Percentiles rank a stretch among this genome's conserved stretches.
Evolutionary conservation across 495 filamentous ascomycete species (phyloP).

Genomic region (Penicillium salamii): DNA sequence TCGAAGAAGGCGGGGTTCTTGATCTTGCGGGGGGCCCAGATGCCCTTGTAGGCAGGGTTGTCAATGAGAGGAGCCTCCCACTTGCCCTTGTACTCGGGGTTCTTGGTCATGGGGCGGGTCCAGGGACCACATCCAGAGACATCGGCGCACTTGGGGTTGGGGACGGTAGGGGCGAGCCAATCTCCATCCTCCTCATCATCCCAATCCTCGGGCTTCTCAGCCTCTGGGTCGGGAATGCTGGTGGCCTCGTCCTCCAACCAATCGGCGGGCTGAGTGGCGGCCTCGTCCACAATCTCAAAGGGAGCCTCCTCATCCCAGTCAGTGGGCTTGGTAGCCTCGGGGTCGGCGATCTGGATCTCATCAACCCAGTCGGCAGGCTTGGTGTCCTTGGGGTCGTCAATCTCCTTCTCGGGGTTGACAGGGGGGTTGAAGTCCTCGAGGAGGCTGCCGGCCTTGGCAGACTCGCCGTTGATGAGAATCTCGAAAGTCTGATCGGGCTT

Average conservation of each 20-base stretch:
- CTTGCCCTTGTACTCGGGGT: slow-evolving; percentile 98
- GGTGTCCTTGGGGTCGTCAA: slow-evolving; percentile 91
- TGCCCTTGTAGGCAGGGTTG: slow-evolving; percentile 98
- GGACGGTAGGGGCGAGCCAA: slow-evolving; percentile 89
- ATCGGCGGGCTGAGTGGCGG: slow-evolving; percentile 86
- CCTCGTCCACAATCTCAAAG: slow-evolving; percentile 91
- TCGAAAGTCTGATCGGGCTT: slow-evolving; percentile 92
- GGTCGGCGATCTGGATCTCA: slow-evolving; percentile 83
- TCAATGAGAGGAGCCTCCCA: slow-evolving; percentile 93
- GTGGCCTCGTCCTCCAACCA: slow-evolving; percentile 93
- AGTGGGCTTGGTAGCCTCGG: slow-evolving; percentile 90
- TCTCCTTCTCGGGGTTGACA: slow-evolving; percentile 94
- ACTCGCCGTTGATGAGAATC: slow-evolving; percentile 85
- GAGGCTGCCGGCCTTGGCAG: slow-evolving; percentile 82
- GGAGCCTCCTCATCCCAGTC: slow-evolving; percentile 99
- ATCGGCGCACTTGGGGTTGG: slow-evolving; percentile 95
- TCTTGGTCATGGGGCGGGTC: slow-evolving; percentile 88
- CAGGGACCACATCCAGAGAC: slow-evolving; percentile 93
- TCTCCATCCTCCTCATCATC: slow-evolving; percentile 99
- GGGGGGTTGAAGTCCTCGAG: slow-evolving; percentile 91
- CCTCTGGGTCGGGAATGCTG: slow-evolving; percentile 89
- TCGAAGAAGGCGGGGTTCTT: slow-evolving; percentile 96
- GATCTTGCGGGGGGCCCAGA: slow-evolving; percentile 93
- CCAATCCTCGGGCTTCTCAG: slow-evolving; percentile 99
- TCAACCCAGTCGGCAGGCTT: slow-evolving; percentile 98